A percentile compares a stretch with the other conserved stretches of the same genome.
Evolutionary conservation across 2,329 filamentous ascomycete genomes (phyloP).

Genomic region (Trichoderma harzianum): DNA sequence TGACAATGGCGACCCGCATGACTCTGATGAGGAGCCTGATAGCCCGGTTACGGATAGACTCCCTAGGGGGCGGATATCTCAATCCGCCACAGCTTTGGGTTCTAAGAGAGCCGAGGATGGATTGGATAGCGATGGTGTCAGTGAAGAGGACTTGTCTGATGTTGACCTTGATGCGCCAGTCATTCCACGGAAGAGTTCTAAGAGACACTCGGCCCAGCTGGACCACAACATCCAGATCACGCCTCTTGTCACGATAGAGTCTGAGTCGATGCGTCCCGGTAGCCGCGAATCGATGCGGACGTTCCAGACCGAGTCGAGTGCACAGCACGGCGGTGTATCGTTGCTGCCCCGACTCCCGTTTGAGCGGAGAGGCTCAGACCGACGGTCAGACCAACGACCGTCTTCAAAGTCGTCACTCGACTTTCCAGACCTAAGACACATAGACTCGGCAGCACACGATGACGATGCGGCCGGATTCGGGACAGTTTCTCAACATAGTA

Average conservation of each 20-base stretch:
- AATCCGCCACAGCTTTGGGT: slow-evolving; percentile 17
- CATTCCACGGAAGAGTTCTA: slow-evolving; percentile 72
- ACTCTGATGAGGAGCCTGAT: slow-evolving; percentile 42
- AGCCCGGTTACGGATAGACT: slow-evolving; percentile 33
- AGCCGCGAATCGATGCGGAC: slow-evolving; percentile 19
- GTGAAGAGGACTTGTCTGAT: slow-evolving; percentile 39
- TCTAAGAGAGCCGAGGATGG: background rate
- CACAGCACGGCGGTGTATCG: slow-evolving; percentile 17
- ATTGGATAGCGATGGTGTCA: background rate
- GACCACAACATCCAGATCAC: slow-evolving; percentile 31
- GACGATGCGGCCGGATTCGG: slow-evolving; percentile 55
- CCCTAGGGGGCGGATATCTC: slow-evolving; percentile 20
- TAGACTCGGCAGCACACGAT: slow-evolving; percentile 38
- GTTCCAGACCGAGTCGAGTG: background rate
- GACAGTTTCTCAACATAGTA: slow-evolving; percentile 55
- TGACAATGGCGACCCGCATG: slow-evolving; percentile 44
- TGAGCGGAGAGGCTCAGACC: slow-evolving; percentile 53
- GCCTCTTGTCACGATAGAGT: slow-evolving; percentile 34
- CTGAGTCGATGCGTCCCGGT: slow-evolving; percentile 21
- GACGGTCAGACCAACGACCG: slow-evolving; percentile 50
- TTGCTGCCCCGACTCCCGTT: slow-evolving; percentile 47
- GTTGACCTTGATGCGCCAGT: slow-evolving; percentile 45
- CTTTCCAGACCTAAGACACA: slow-evolving; percentile 44
- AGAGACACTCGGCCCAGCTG: slow-evolving; percentile 49
- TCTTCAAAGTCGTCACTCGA: slow-evolving; percentile 51